A percentile compares a stretch with the other conserved stretches of the same genome.
phyloP scores from a whole-genome alignment of 139 green algal species.

The Spirogloea muscicola region DNA sequence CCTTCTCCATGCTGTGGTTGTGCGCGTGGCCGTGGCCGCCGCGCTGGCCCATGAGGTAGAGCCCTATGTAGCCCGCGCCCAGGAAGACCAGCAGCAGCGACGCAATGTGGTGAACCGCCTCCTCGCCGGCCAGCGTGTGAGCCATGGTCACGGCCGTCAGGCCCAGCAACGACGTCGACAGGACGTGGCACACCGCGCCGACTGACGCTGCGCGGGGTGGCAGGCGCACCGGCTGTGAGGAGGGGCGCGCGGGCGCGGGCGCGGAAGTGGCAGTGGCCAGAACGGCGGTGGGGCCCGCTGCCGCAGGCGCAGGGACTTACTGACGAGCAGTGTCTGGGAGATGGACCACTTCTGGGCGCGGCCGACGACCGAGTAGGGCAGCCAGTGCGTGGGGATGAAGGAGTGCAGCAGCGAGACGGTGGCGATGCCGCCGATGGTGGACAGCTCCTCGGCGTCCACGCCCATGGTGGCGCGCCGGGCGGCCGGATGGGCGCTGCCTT shows the following conservation, averaged over 20 bases:
- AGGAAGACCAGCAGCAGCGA: slow-evolving; percentile 40
- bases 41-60: slow-evolving; percentile 9
- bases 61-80: slow-evolving; percentile 17
- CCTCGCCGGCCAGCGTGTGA: slow-evolving; percentile 25
- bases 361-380: slow-evolving; percentile 45
- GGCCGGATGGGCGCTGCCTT: no score
- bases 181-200: slow-evolving; percentile 24
- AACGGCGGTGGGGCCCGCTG: not conserved
- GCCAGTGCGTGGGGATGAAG: slow-evolving; percentile 50
- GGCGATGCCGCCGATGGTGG: slow-evolving; percentile 44
- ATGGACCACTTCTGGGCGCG: slow-evolving; percentile 48
- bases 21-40: slow-evolving; percentile 26
- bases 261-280: not conserved
- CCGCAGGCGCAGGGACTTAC: slow-evolving; percentile 23
- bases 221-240: not conserved
- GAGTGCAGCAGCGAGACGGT: slow-evolving; percentile 49
- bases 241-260: no score
- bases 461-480: no score
- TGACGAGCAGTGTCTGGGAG: slow-evolving; percentile 35
- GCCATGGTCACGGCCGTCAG: slow-evolving; percentile 37
- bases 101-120: slow-evolving; percentile 28
- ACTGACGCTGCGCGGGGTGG: slow-evolving; percentile 16
- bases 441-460: slow-evolving; percentile 33
- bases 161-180: slow-evolving; percentile 38
- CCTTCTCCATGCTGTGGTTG: slow-evolving; percentile 32